A percentile compares a stretch with the other conserved stretches of the same genome.
Evolutionary conservation across 1,284 basidiomycete species (phyloP).

Genomic region (Moesziomyces sp.): DNA sequence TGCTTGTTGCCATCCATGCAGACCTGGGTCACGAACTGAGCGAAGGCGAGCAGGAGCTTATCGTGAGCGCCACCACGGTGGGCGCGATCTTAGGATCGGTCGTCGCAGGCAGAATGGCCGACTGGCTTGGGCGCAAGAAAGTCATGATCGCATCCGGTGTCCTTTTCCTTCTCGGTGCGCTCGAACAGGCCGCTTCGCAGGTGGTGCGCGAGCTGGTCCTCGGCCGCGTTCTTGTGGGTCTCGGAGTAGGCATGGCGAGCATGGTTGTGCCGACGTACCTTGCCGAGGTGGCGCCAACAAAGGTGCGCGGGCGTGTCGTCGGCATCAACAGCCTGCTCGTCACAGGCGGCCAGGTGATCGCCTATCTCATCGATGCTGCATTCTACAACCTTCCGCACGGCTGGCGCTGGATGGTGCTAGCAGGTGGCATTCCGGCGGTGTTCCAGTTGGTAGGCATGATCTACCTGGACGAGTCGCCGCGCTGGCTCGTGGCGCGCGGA

Average conservation of each 20-base stretch:
- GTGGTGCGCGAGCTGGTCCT: slow-evolving; percentile 58
- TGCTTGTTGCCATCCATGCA: slow-evolving; percentile 56
- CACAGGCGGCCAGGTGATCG: slow-evolving; percentile 61
- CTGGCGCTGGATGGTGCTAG: slow-evolving; percentile 63
- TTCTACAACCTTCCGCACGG: slow-evolving; percentile 58
- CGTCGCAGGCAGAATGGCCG: slow-evolving; percentile 45
- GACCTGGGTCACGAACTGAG: slow-evolving; percentile 57
- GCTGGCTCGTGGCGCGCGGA: slow-evolving; percentile 55
- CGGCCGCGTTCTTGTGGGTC: slow-evolving; percentile 52
- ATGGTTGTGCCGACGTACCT: slow-evolving; percentile 58
- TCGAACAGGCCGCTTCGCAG: slow-evolving; percentile 60
- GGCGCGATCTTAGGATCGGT: slow-evolving; percentile 59
- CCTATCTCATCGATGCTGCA: slow-evolving; percentile 54
- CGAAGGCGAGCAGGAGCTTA: slow-evolving; percentile 59
- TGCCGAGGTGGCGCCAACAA: slow-evolving; percentile 54
- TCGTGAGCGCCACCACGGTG: slow-evolving; percentile 57
- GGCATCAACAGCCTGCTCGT: slow-evolving; percentile 59
- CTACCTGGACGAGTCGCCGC: slow-evolving; percentile 58
- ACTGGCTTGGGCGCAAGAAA: slow-evolving; percentile 53
- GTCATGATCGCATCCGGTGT: slow-evolving; percentile 54
- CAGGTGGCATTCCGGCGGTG: slow-evolving; percentile 51
- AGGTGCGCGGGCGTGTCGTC: slow-evolving; percentile 54
- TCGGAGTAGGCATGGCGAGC: slow-evolving; percentile 58
- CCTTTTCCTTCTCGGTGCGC: slow-evolving; percentile 55
- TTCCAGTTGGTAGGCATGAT: slow-evolving; percentile 57